These are phyloP conservation scores for Boletus vinaceobasis DNA, from an alignment of 768 basidiomycete species.

Conservation along the genomic window DNA sequence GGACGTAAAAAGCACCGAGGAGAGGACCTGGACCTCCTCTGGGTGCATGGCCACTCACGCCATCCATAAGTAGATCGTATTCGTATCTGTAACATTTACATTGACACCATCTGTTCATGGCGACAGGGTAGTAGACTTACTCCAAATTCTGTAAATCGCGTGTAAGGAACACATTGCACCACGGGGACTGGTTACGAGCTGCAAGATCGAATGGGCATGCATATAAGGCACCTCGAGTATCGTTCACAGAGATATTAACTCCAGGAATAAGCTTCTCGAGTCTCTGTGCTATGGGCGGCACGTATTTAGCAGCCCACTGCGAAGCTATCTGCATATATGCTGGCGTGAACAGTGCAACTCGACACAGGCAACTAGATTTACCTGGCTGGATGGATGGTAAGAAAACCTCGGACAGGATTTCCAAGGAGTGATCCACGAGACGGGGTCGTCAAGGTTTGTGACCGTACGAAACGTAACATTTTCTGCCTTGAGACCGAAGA, in stretches of 20 bases:
- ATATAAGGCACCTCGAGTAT: constrained; percentile 40
- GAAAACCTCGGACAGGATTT: constrained; percentile 33
- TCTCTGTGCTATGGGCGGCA: constrained; percentile 34
- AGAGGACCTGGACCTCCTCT: constrained; percentile 32
- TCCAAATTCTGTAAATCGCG: constrained; percentile 36
- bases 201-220: constrained; percentile 43
- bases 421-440: constrained; percentile 43
- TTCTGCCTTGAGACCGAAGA: constrained; percentile 33
- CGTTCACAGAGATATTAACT: constrained; percentile 31
- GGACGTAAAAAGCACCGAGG: constrained; percentile 38
- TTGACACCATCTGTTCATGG: not conserved
- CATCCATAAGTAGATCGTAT: constrained; percentile 38
- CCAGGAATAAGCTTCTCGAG: constrained; percentile 34
- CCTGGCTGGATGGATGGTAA: not conserved
- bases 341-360: not conserved
- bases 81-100: constrained; percentile 31
- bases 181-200: constrained; percentile 35
- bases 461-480: constrained; percentile 30
- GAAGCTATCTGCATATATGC: constrained; percentile 14
- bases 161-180: constrained; percentile 37
- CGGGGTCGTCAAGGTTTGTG: constrained; percentile 33
- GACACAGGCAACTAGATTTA: not conserved
- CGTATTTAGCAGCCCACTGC: constrained; percentile 34
- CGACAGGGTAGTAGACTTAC: constrained; percentile 19
- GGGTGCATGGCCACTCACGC: constrained; percentile 34